A percentile compares a stretch with the other conserved stretches of the same genome.
phyloP scores from a whole-genome alignment of 192 early-diverging fungal genomes.

The Coemansia erecta region DNA sequence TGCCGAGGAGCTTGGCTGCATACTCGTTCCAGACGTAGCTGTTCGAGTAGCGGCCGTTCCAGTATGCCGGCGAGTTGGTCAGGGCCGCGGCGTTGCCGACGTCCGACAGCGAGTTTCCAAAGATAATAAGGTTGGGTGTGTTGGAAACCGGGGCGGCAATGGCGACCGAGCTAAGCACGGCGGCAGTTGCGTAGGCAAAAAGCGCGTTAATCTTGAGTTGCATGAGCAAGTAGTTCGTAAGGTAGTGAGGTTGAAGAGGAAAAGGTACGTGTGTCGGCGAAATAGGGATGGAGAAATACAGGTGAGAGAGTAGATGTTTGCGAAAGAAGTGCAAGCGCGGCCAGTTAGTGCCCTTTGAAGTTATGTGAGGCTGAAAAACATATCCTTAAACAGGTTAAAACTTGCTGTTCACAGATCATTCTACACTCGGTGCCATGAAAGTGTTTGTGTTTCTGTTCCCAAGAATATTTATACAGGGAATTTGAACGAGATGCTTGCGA shows the following conservation, averaged over 20 bases:
- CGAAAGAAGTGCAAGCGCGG: not conserved
- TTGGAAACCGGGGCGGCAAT: conserved; percentile 27
- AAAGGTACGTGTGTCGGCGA: too few species aligned
- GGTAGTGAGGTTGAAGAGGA: not conserved
- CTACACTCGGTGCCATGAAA: too few species aligned
- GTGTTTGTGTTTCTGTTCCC: too few species aligned
- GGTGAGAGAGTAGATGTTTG: not conserved
- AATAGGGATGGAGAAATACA: not conserved
- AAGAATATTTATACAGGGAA: too few species aligned
- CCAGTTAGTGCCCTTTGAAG: too few species aligned
- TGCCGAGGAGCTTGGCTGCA: conserved; percentile 32
- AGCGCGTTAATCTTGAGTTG: conserved; percentile 15
- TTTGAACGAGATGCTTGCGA: too few species aligned
- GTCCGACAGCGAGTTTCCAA: conserved; percentile 49
- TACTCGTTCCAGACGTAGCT: conserved; percentile 53
- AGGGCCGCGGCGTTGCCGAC: conserved; percentile 24
- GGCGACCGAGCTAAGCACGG: conserved; percentile 17
- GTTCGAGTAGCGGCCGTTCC: conserved; percentile 41
- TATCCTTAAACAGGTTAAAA: too few species aligned
- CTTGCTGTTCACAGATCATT: too few species aligned
- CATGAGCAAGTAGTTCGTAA: conserved; percentile 2
- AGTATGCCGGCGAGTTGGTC: conserved; percentile 13
- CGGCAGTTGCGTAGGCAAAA: conserved; percentile 16
- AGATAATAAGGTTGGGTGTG: conserved; percentile 38
- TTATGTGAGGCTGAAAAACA: too few species aligned